Evolutionary conservation across 2,329 filamentous ascomycete species (phyloP).

Genomic region (Dactylella cylindrospora): DNA sequence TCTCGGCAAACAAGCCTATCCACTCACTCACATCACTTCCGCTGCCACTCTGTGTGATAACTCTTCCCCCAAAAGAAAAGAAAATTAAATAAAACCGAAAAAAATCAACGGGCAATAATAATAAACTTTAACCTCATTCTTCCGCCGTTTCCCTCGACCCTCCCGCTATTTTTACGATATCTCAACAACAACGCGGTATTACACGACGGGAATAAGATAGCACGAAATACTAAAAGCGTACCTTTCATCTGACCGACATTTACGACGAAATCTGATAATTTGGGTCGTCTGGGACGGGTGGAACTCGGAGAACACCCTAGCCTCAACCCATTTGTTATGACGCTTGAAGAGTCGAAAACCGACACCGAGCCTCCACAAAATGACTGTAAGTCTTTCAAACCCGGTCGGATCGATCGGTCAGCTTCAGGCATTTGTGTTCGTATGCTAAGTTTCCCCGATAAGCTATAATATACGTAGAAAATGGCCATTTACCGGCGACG

Average conservation of each 20-base stretch:
- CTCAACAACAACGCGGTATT: slow-evolving; percentile 44
- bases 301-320: slow-evolving; percentile 36
- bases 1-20: no score
- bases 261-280: slow-evolving; percentile 16
- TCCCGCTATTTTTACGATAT: slow-evolving; percentile 42
- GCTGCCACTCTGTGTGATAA: no score
- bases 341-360: slow-evolving; percentile 39
- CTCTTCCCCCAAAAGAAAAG: slow-evolving; percentile 1
- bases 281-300: slow-evolving; percentile 42
- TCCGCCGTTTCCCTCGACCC: slow-evolving; percentile 35
- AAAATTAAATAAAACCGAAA: slow-evolving; percentile 2
- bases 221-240: slow-evolving; percentile 6
- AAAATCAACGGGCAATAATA: slow-evolving; percentile 15
- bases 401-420: not conserved
- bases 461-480: slow-evolving; percentile 31
- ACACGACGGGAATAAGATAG: slow-evolving; percentile 31
- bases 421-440: not conserved
- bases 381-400: slow-evolving; percentile 34
- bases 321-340: slow-evolving; percentile 35
- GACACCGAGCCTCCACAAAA: slow-evolving; percentile 38
- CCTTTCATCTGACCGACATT: slow-evolving; percentile 16
- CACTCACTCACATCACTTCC: no score
- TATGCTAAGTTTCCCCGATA: slow-evolving; percentile 29
- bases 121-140: slow-evolving; percentile 42
- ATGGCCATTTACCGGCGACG: slow-evolving; percentile 39